phyloP scores from a whole-genome alignment of 108 stramenopile species.

The Heterococcus sp. region DNA sequence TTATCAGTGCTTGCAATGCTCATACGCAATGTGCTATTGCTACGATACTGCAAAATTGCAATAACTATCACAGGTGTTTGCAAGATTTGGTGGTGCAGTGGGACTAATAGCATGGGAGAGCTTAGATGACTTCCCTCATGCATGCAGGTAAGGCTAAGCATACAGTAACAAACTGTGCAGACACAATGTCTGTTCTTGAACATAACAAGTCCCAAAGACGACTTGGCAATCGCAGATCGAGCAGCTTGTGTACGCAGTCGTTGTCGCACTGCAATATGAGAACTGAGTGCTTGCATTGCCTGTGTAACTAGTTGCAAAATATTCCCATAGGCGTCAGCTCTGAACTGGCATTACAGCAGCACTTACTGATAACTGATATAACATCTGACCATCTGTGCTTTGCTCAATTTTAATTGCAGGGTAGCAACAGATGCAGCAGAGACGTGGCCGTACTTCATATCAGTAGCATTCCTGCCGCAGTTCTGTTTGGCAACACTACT shows the following conservation, averaged over 20 bases:
- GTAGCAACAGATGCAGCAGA: constrained; percentile 14
- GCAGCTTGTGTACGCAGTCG: not conserved
- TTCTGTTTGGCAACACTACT: constrained; percentile 16
- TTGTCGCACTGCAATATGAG: not conserved
- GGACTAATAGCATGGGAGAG: constrained; percentile 42
- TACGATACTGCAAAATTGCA: too few relatives aligned
- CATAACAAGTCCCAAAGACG: too few relatives aligned
- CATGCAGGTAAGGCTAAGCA: not conserved
- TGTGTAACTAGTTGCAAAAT: too few relatives aligned
- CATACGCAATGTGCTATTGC: too few relatives aligned
- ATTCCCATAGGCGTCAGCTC: too few relatives aligned
- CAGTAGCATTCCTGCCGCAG: constrained; percentile 35
- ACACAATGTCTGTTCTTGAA: too few relatives aligned
- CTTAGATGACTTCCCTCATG: constrained; percentile 39
- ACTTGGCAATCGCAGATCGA: too few relatives aligned
- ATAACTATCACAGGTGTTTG: constrained; percentile 8
- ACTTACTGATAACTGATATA: too few relatives aligned
- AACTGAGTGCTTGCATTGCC: too few relatives aligned
- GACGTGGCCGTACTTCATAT: constrained; percentile 37
- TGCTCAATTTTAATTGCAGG: not conserved
- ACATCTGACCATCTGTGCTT: too few relatives aligned
- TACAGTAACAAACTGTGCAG: not conserved
- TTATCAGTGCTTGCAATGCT: too few relatives aligned
- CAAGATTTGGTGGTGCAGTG: constrained; percentile 25
- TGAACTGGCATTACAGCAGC: too few relatives aligned